A percentile compares a stretch with the other conserved stretches of the same genome.
Evolutionary conservation across 2,329 filamentous ascomycete species (phyloP).

Genomic region (Cercospora brassicicola): DNA sequence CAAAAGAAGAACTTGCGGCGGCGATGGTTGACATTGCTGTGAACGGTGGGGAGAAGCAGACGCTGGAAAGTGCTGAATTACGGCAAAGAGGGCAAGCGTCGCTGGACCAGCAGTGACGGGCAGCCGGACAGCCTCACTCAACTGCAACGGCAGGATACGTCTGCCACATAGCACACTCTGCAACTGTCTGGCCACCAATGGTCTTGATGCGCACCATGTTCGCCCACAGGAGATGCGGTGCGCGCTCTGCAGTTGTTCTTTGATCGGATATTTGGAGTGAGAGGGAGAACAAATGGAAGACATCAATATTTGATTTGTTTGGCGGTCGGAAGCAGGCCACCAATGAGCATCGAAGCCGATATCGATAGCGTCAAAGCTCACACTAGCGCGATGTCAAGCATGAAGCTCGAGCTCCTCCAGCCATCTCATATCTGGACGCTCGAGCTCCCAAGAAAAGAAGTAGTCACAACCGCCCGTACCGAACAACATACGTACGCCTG

Average conservation of each 20-base stretch:
- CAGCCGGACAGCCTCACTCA: not conserved
- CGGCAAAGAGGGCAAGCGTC: constrained; percentile 17
- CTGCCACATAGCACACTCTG: not conserved
- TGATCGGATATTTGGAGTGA: not conserved
- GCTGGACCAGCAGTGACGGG: not conserved
- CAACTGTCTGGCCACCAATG: not conserved
- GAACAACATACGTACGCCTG: not conserved
- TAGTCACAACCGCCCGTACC: not conserved
- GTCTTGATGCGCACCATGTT: not conserved
- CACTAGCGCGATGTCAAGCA: not conserved
- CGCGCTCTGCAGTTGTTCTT: not conserved
- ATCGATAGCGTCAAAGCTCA: constrained; percentile 1
- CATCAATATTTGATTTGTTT: not conserved
- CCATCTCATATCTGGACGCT: constrained; percentile 1
- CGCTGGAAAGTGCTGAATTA: constrained; percentile 27
- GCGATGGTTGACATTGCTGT: constrained; percentile 29
- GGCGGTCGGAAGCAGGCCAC: not conserved
- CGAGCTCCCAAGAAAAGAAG: constrained; percentile 1
- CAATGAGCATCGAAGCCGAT: constrained; percentile 1
- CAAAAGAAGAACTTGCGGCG: constrained; percentile 26
- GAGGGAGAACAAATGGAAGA: not conserved
- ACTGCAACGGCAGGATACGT: not conserved
- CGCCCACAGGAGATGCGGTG: not conserved
- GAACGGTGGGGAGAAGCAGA: constrained; percentile 21
- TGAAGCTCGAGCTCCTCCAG: constrained; percentile 8